A percentile compares a stretch with the other conserved stretches of the same genome.
These are phyloP conservation scores for Porcisia hertigi DNA, from an alignment of 208 protist species.

Conservation along the genomic window DNA sequence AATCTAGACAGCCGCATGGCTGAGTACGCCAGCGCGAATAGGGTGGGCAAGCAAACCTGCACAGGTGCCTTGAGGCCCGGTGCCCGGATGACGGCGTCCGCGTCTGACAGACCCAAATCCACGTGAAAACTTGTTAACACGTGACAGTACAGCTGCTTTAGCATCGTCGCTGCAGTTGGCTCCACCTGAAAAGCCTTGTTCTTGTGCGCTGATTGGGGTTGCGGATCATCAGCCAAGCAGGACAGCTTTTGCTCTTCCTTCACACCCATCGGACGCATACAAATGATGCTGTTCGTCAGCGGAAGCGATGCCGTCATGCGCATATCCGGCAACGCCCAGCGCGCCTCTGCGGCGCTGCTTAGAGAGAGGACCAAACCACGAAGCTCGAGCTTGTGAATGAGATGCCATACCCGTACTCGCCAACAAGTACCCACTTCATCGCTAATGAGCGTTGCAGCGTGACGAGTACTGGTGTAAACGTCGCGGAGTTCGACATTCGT, in stretches of 20 bases:
- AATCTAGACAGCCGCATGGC: neutral
- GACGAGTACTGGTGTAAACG: slow-evolving; percentile 11
- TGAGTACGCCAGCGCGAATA: neutral
- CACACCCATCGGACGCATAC: slow-evolving; percentile 6
- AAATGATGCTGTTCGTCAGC: slow-evolving; percentile 18
- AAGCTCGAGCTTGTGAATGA: neutral
- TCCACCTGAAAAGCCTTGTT: slow-evolving; percentile 21
- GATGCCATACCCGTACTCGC: slow-evolving; percentile 27
- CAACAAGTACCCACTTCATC: slow-evolving; percentile 5
- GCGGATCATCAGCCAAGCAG: neutral
- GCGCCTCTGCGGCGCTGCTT: neutral
- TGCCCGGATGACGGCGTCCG: neutral
- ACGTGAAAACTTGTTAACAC: slow-evolving; percentile 12
- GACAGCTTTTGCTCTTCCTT: slow-evolving; percentile 1
- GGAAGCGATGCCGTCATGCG: slow-evolving; percentile 13
- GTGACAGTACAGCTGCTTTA: slow-evolving; percentile 23
- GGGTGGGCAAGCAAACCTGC: neutral
- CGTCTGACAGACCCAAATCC: slow-evolving; percentile 5
- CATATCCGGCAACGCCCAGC: slow-evolving; percentile 14
- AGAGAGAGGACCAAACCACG: slow-evolving; percentile 12
- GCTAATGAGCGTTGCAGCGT: slow-evolving; percentile 21
- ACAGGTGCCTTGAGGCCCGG: neutral
- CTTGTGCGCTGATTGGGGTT: neutral
- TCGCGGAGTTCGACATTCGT: slow-evolving; percentile 16
- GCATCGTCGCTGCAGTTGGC: slow-evolving; percentile 14